phyloP scores from a whole-genome alignment of 2,329 filamentous ascomycete genomes.

The Calonectria montana region DNA sequence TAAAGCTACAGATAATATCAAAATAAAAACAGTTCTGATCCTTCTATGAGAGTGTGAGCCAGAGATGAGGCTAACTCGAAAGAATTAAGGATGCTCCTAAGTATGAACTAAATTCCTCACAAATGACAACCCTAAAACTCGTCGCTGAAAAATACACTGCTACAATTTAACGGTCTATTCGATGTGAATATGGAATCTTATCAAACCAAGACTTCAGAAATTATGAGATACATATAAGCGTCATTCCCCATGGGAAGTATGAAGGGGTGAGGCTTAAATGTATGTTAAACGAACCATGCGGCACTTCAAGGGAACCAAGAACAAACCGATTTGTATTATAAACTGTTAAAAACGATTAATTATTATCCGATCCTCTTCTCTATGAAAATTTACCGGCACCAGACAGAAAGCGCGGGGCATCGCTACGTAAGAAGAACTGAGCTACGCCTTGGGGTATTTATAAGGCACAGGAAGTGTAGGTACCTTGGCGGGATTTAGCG shows the following conservation, averaged over 20 bases:
- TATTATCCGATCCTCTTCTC: too few species aligned
- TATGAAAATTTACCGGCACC: too few species aligned
- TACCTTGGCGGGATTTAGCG: conserved; percentile 21
- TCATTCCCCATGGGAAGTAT: too few species aligned
- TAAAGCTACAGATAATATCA: too few species aligned
- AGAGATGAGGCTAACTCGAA: neutral
- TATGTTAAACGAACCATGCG: too few species aligned
- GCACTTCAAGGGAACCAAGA: too few species aligned
- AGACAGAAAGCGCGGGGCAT: conserved; percentile 5
- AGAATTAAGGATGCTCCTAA: conserved; percentile 1
- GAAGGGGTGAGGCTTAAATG: too few species aligned
- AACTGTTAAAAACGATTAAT: too few species aligned
- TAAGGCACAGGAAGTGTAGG: neutral
- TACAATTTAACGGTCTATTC: too few species aligned
- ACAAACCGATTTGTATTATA: too few species aligned
- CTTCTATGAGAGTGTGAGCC: neutral
- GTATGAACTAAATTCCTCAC: neutral
- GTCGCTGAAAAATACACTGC: too few species aligned
- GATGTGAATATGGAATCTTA: neutral
- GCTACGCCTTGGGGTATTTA: conserved; percentile 22
- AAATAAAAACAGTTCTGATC: conserved; percentile 15
- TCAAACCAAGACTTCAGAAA: neutral
- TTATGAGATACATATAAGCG: too few species aligned
- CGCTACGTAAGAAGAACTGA: conserved; percentile 33
- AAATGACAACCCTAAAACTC: neutral